Evolutionary conservation across 257 asterid species (phyloP).

Genomic region (Asclepias syriaca): DNA sequence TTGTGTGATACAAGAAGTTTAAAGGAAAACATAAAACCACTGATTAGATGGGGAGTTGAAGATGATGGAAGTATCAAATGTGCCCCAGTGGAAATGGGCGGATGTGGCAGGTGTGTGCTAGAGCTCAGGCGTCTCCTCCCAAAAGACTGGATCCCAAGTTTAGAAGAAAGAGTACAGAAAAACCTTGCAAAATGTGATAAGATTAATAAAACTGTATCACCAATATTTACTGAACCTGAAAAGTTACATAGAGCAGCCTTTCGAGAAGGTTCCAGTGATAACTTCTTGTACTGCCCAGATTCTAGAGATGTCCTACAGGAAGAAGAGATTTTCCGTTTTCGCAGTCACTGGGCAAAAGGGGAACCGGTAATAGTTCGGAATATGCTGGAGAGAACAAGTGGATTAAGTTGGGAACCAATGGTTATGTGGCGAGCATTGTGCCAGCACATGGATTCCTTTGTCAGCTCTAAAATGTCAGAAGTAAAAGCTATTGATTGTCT

Average conservation of each 20-base stretch:
- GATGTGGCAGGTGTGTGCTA: conserved; percentile 58
- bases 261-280: conserved; percentile 43
- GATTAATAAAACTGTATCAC: conserved; percentile 16
- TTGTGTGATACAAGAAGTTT: conserved; percentile 19
- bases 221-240: conserved; percentile 25
- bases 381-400: conserved; percentile 63
- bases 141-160: conserved; percentile 51
- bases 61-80: conserved; percentile 44
- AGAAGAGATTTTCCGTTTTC: conserved; percentile 52
- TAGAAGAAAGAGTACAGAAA: conserved; percentile 43
- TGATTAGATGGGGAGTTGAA: conserved; percentile 34
- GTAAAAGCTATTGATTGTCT: conserved; percentile 90
- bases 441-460: conserved; percentile 36
- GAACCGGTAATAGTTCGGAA: conserved; percentile 78
- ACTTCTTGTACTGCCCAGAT: conserved; percentile 57
- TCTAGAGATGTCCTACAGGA: conserved; percentile 41
- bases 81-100: conserved; percentile 71
- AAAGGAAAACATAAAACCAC: conserved; percentile 24
- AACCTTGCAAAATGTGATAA: conserved; percentile 23
- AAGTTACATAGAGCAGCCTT: conserved; percentile 38
- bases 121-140: conserved; percentile 85
- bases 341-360: conserved; percentile 82
- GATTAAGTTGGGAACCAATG: conserved; percentile 96
- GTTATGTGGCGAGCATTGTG: conserved; percentile 95
- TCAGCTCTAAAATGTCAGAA: conserved; percentile 45